Evolutionary conservation across 2,329 filamentous ascomycete genomes (phyloP).

Genomic region (Monilinia fructigena): DNA sequence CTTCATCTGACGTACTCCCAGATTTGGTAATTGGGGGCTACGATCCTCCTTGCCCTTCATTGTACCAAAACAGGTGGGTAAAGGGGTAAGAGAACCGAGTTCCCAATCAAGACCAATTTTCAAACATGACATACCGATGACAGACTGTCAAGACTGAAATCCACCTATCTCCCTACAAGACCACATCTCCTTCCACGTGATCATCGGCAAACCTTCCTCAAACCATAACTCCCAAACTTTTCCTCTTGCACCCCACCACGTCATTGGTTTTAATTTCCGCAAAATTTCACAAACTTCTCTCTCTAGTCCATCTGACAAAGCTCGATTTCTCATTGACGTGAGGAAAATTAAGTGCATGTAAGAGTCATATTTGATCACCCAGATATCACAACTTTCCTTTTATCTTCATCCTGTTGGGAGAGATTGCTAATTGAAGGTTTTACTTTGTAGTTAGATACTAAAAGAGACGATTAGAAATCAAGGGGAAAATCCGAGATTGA

Average conservation of each 20-base stretch:
- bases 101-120: no score
- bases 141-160: no score
- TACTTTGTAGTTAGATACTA: background rate
- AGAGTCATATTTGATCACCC: background rate
- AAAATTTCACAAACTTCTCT: background rate
- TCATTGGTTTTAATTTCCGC: background rate
- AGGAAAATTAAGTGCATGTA: background rate
- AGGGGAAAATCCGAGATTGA: no score
- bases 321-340: background rate
- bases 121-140: no score
- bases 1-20: no score
- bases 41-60: no score
- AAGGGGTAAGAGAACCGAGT: no score
- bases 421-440: background rate
- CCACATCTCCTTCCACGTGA: background rate
- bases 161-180: no score
- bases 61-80: no score
- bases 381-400: background rate
- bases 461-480: background rate
- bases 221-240: background rate
- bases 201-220: slow-evolving; percentile 1
- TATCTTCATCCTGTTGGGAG: background rate
- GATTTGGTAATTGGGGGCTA: no score
- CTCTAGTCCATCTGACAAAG: background rate
- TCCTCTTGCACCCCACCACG: background rate